A percentile compares a stretch with the other conserved stretches of the same genome.
phyloP scores from a whole-genome alignment of 2,329 filamentous ascomycete genomes.

The Aspergillus quadrilineatus region DNA sequence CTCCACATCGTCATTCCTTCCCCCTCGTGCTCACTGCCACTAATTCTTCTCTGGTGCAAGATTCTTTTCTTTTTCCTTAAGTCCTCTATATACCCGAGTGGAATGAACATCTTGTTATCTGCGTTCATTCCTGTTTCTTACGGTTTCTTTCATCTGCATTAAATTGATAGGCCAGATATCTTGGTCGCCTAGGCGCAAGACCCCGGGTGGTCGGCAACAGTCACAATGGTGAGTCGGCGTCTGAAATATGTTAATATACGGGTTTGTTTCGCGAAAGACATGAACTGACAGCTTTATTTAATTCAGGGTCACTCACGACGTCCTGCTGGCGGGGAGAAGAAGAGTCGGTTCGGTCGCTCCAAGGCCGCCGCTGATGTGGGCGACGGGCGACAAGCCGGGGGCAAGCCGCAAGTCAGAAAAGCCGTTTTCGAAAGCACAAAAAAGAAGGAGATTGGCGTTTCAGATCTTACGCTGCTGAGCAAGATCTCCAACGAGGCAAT shows the following conservation, averaged over 20 bases:
- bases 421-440: conserved; percentile 93
- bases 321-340: conserved; percentile 44
- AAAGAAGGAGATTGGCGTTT: conserved; percentile 99
- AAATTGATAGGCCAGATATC: conserved; percentile 31
- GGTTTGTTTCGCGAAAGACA: neutral
- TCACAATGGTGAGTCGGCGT: conserved; percentile 34
- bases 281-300: conserved; percentile 21
- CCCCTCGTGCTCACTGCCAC: conserved; percentile 11
- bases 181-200: conserved; percentile 32
- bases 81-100: conserved; percentile 12
- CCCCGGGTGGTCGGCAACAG: conserved; percentile 28
- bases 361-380: conserved; percentile 44
- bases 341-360: conserved; percentile 44
- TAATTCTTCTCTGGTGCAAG: conserved; percentile 11
- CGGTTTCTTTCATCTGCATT: conserved; percentile 13
- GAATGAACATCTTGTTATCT: conserved; percentile 20
- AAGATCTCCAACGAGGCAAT: conserved; percentile 99
- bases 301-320: conserved; percentile 45
- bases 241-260: neutral
- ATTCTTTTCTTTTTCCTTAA: conserved; percentile 4
- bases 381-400: conserved; percentile 48
- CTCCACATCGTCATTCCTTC: conserved; percentile 22
- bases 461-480: conserved; percentile 93
- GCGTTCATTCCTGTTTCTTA: conserved; percentile 19
- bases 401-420: conserved; percentile 78